Conservation (phyloP, 352 stramenopile genomes). For the Nannochloropsis limnetica region DNA sequence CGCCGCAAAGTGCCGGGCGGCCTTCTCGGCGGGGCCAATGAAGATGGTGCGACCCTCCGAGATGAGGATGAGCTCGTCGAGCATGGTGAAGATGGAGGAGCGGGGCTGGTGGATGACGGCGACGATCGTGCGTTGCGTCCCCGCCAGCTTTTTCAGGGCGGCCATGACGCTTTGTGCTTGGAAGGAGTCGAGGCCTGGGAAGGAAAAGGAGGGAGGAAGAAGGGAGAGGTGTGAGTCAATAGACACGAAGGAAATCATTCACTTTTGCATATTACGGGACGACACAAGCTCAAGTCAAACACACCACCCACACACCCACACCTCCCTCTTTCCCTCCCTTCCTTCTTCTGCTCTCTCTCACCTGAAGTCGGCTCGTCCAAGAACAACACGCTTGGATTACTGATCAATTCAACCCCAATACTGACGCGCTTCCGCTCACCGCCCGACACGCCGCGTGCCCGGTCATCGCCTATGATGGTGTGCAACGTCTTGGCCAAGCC, state of each 20-base stretch:
- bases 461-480: slow-evolving; percentile 52
- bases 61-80: slow-evolving; percentile 64
- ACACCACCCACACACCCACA: not conserved
- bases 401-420: slow-evolving; percentile 72
- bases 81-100: slow-evolving; percentile 70
- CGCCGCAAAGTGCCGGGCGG: slow-evolving; percentile 40
- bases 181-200: slow-evolving; percentile 48
- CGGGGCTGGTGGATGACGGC: slow-evolving; percentile 64
- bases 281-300: not conserved
- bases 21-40: slow-evolving; percentile 43
- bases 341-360: not conserved
- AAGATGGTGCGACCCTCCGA: slow-evolving; percentile 49
- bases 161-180: slow-evolving; percentile 62
- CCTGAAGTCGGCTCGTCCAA: slow-evolving; percentile 70
- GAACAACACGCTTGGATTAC: slow-evolving; percentile 65
- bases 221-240: not conserved
- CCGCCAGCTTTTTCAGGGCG: slow-evolving; percentile 34
- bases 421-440: slow-evolving; percentile 72
- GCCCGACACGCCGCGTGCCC: slow-evolving; percentile 56
- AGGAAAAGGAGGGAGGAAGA: not conserved
- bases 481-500: slow-evolving; percentile 50
- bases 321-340: slow-evolving; percentile 56
- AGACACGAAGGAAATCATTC: not conserved
- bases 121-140: slow-evolving; percentile 60
- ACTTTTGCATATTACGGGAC: not conserved